A percentile compares a stretch with the other conserved stretches of the same genome.
Conservation (phyloP, 805 yeast genomes). For the Yarrowia sp. region DNA sequence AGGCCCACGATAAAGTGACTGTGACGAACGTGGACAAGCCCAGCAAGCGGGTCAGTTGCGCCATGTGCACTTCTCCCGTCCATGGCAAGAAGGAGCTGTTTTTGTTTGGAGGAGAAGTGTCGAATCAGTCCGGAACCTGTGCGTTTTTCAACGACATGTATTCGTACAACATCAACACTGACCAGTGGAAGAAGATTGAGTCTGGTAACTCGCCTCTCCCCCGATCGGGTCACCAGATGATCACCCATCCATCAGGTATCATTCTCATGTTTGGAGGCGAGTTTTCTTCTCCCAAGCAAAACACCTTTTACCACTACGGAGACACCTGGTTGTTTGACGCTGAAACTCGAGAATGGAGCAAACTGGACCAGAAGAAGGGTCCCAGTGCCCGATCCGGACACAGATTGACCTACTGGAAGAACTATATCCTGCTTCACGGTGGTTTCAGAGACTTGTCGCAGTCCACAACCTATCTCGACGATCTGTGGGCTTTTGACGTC, state of each 20-base stretch:
- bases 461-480: constrained; percentile 81
- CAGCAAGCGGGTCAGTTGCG: constrained; percentile 70
- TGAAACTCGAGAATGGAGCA: constrained; percentile 85
- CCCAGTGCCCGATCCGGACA: constrained; percentile 94
- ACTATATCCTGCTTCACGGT: constrained; percentile 82
- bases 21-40: constrained; percentile 68
- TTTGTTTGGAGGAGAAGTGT: constrained; percentile 89
- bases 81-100: constrained; percentile 80
- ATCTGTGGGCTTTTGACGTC: constrained; percentile 91
- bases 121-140: constrained; percentile 51
- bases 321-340: constrained; percentile 95
- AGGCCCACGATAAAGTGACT: constrained; percentile 72
- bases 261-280: constrained; percentile 93
- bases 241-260: constrained; percentile 89
- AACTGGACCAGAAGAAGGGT: constrained; percentile 69
- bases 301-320: constrained; percentile 93
- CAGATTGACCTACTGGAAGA: constrained; percentile 89
- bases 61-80: constrained; percentile 75
- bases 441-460: constrained; percentile 92
- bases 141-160: constrained; percentile 82
- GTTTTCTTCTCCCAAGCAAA: constrained; percentile 94
- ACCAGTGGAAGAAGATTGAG: constrained; percentile 77
- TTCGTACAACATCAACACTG: constrained; percentile 75
- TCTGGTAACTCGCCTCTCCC: constrained; percentile 92
- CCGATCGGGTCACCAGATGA: constrained; percentile 91